Conservation (phyloP, 2,329 filamentous ascomycete species). For the Diaporthe sp. region DNA sequence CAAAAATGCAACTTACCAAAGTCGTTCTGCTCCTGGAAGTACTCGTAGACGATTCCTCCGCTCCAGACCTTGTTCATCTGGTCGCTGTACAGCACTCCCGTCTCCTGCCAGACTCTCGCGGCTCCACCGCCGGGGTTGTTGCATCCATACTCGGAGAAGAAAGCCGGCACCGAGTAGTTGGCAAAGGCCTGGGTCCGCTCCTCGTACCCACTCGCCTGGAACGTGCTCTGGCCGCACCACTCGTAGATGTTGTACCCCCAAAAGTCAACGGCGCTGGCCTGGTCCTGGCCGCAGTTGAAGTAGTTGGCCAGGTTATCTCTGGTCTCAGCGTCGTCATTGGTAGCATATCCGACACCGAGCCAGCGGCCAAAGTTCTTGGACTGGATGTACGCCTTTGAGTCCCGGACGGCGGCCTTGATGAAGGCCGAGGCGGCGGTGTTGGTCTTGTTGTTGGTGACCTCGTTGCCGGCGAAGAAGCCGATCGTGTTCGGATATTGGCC, state of each 20-base stretch:
- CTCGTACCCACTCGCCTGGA: constrained; percentile 82
- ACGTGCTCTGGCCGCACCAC: constrained; percentile 92
- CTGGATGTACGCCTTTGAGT: constrained; percentile 96
- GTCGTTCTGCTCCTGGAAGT: constrained; percentile 91
- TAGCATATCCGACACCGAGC: constrained; percentile 94
- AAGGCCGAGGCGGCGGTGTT: constrained; percentile 93
- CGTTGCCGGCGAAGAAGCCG: constrained; percentile 98
- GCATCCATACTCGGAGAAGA: constrained; percentile 99
- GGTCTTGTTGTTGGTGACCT: constrained; percentile 90
- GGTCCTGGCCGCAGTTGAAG: constrained; percentile 88
- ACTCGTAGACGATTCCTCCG: constrained; percentile 99
- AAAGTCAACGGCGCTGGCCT: constrained; percentile 82
- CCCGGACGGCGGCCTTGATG: constrained; percentile 97
- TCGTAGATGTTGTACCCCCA: constrained; percentile 99
- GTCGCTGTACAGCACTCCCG: constrained; percentile 81
- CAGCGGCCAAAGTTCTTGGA: constrained; percentile 78
- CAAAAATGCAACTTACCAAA: constrained; percentile 30
- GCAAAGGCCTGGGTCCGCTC: constrained; percentile 88
- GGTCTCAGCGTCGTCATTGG: constrained; percentile 90
- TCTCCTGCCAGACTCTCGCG: constrained; percentile 87
- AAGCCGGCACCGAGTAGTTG: constrained; percentile 92
- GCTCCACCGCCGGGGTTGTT: constrained; percentile 74
- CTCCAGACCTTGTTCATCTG: constrained; percentile 92
- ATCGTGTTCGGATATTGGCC: constrained; percentile 89
- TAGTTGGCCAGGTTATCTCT: constrained; percentile 87